These are phyloP conservation scores for Camellia sinensis DNA, from an alignment of 148 eudicot genomes.

Conservation along the genomic window DNA sequence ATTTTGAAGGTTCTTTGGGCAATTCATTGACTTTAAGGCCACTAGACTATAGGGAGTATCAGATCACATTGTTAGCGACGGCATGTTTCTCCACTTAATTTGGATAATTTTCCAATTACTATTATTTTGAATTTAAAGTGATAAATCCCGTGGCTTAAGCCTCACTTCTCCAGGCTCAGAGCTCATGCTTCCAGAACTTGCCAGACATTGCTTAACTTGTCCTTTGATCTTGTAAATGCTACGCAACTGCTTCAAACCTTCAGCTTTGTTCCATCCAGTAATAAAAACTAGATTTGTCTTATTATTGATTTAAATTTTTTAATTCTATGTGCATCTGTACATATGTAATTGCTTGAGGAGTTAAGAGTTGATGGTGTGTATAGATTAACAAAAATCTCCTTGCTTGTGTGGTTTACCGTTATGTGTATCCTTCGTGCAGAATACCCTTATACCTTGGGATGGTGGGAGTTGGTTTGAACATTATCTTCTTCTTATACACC, in stretches of 20 bases:
- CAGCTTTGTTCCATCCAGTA: background rate
- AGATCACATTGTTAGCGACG: background rate
- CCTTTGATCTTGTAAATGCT: constrained; percentile 1
- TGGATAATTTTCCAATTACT: background rate
- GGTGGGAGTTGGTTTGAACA: constrained; percentile 52
- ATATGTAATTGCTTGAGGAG: background rate
- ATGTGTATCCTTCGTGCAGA: constrained; percentile 43
- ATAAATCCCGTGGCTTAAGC: constrained; percentile 1
- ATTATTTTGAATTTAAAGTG: background rate
- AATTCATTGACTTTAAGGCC: background rate
- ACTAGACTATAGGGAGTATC: too few species aligned
- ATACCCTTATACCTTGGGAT: constrained; percentile 78
- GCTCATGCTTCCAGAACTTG: background rate
- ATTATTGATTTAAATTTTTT: background rate
- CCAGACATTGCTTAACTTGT: background rate
- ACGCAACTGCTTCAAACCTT: background rate
- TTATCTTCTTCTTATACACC: constrained; percentile 56
- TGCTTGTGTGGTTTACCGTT: background rate
- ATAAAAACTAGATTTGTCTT: background rate
- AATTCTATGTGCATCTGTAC: background rate
- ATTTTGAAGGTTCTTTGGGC: background rate
- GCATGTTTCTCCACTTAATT: background rate
- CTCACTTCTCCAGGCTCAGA: background rate
- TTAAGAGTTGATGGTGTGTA: background rate
- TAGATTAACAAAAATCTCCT: background rate